These are phyloP conservation scores for Leucosporidium yakuticum DNA, from an alignment of 768 basidiomycete species.

Conservation along the genomic window DNA sequence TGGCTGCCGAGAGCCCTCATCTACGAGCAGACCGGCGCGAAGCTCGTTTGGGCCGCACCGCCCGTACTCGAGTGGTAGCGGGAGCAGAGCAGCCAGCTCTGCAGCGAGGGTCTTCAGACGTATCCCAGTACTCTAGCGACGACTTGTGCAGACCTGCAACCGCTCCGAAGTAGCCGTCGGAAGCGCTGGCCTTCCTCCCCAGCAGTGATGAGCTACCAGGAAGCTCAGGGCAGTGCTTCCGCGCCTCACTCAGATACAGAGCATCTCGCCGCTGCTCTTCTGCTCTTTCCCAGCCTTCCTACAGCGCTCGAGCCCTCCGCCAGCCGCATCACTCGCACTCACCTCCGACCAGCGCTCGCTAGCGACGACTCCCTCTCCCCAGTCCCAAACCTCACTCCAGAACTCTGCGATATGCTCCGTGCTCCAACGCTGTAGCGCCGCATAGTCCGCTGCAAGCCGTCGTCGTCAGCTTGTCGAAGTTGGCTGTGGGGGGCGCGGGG, in stretches of 20 bases:
- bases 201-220: too few species aligned
- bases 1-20: too few species aligned
- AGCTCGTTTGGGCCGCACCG: too few species aligned
- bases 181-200: too few species aligned
- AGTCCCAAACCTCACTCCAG: slow-evolving; percentile 71
- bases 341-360: background rate
- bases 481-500: background rate
- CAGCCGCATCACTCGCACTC: background rate
- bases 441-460: background rate
- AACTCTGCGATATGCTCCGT: slow-evolving; percentile 56
- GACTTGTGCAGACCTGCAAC: too few species aligned
- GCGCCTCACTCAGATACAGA: background rate
- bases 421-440: slow-evolving; percentile 59
- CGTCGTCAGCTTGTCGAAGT: background rate
- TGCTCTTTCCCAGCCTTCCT: background rate
- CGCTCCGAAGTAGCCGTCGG: too few species aligned
- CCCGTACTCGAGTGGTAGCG: too few species aligned
- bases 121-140: too few species aligned
- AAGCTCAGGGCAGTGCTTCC: too few species aligned
- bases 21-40: too few species aligned
- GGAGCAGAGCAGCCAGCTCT: too few species aligned
- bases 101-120: too few species aligned
- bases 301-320: background rate
- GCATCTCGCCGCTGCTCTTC: background rate
- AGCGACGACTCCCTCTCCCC: slow-evolving; percentile 36